Evolutionary conservation across 2,329 filamentous ascomycete genomes (phyloP), one percentile per base, ranked within the genome.

Genomic region (Trichoderma koningii): DNA sequence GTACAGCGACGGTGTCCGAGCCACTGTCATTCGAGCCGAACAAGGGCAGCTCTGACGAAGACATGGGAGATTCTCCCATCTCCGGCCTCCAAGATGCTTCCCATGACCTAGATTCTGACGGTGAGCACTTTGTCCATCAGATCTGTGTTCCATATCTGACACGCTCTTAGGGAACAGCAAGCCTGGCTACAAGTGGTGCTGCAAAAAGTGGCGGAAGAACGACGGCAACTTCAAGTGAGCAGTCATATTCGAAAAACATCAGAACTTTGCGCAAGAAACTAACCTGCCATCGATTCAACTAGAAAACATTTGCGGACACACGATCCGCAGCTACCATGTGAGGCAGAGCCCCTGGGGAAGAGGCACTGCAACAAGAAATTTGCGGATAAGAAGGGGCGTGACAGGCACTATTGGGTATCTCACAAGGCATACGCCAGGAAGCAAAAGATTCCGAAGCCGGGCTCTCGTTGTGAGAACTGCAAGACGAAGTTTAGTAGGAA

Each of bases 351-450:
- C 14, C 14, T 1, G 1, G 7, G 7, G 7, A 7, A 2, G 2
- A 7, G 2, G 5, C 3, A 1, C 6, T 60, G 56, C 19, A 3
- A 0, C 4, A 0, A 34, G 5, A 4, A 1, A 3, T 52, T 52
- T 23, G 12, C 38, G 1, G 26, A 26, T 2, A 30, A 23, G 0
- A 44, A 44, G n/a, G 57, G 42, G 0, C 23, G 6, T 0, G 1
- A 52, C 0, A 61, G 14, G 38, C 57, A 61, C 12, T 61, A 61
- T 12, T 3, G n/a, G 21, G 3, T 26, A 1, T 0, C 1, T 1
- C 57, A 61, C 12, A 23, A 15, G 26, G 0, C 0, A 1, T 52
- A 9, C 5, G 57, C 57, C 0, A 10, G 14, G 5, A 3, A 10
- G 7, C 3, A 45, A 3, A 9, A 15, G 2, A 52, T 61, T 7